Evolutionary conservation across 768 basidiomycete genomes (phyloP), one percentile per base, ranked within the genome.

Genomic region (Lactarius trivialis): DNA sequence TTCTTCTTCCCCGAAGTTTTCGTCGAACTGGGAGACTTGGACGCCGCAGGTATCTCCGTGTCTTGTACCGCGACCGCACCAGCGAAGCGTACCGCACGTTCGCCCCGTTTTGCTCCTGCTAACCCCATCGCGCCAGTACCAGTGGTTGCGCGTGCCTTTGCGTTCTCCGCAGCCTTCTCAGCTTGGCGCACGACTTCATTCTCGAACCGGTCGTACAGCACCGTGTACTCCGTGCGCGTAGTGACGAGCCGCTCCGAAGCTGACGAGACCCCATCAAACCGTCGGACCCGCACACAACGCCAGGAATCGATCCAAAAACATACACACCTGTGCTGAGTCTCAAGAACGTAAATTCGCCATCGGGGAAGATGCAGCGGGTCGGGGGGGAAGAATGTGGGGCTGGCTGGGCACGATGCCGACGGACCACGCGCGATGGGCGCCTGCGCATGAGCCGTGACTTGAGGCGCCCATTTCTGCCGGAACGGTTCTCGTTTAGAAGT

Each of bases 241-340:
- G 83, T 80, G 56, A 81, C 73, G 66, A 89, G 78, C 56, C 90
- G 84, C 63, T 90, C 86, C 62, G 86, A 83, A 59, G 89, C 91
- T 93, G 53, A 68, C 67, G 58, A 69, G 65, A 70, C 58, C 64
- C 67, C 66, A 64, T 57, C 41, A 51, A 56, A 39, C 62, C 62
- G 61, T 58, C 60, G 70, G 58, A 62, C 62, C 61, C 61, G 61
- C 28, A 56, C 57, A 61, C 61, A 14, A 68, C 63, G 58, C 70
- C 62, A 66, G 51, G 56, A 67, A 63, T 58, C 58, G 63, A 69
- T 72, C 63, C 67, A 60, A 62, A 60, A 60, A 58, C 66, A 56
- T 68, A 89, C 91, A 87, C 77, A 93, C 91, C 87, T 68, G 81
- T 77, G 75, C 85, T 86, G 51, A 78, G 76, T 73, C 78, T 85